Evolutionary conservation across 164 flowering plant species (phyloP), one percentile per base, ranked within the genome.

Genomic region (Macadamia integrifolia): DNA sequence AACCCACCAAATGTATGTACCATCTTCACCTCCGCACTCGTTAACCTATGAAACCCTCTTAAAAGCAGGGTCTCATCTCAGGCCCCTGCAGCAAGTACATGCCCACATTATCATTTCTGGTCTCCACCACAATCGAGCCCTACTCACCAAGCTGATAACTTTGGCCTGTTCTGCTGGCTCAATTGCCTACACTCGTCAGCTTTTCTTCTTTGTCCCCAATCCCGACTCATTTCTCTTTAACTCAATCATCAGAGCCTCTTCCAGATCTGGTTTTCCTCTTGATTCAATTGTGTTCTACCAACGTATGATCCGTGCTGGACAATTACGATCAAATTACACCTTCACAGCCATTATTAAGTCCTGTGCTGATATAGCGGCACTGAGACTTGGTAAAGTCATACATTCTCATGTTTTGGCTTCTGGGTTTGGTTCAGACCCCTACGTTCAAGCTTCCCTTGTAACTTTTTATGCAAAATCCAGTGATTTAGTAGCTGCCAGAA

Each of bases 181-280:
- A 32, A 76, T 85, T 30, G 1, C 49, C 74, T 87, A 88, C 78
- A 67, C 87, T 29, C 90, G 79, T 31, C 83, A 66, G 14, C 73
- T 90, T 66, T 75, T 85, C 68, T 60, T 71, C 75, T 67, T 85
- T 5, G 70, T 82, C 40, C 82, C 85, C 1, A 71, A 71, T 32
- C 93, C 93, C 1, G 93, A 90, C 52, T 60, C 87, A 0, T 90
- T 85, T 71, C 86, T 88, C 75, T 90, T 88, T 80, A 82, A 78
- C 44, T 72, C 87, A 69, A 72, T 90, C 68, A 80, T 88, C 70
- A 81, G 66, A 66, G 65, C 76, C 65, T 72, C 82, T 49, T 69
- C 88, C 67, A 83, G 79, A 61, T 72, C 64, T 15, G 74, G 74
- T 6, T 79, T 75, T 70, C 74, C 86, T 13, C 28, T 55, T 18